Evolutionary conservation across 805 yeast genomes (phyloP).

Genomic region (Grigorovia humatica): DNA sequence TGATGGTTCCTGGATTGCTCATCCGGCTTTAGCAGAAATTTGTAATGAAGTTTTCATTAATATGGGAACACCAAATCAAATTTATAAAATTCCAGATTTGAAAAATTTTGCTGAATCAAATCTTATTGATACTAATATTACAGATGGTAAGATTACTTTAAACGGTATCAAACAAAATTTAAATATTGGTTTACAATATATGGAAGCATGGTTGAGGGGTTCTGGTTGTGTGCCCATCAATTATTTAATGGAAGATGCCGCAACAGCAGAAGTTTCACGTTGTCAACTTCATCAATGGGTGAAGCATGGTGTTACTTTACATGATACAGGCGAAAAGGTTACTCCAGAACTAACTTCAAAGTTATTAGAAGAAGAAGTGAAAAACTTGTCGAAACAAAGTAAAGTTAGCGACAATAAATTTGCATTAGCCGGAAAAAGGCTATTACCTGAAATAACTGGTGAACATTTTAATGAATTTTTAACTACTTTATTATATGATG

Average conservation of each 20-base stretch:
- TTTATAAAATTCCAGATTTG: slow-evolving; percentile 38
- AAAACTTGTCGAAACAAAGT: slow-evolving; percentile 36
- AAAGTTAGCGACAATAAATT: slow-evolving; percentile 50
- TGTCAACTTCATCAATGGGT: slow-evolving; percentile 80
- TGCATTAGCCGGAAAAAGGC: slow-evolving; percentile 56
- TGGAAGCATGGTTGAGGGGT: slow-evolving; percentile 81
- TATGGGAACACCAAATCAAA: slow-evolving; percentile 79
- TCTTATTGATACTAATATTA: slow-evolving; percentile 53
- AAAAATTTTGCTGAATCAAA: slow-evolving; percentile 32
- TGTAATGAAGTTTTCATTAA: slow-evolving; percentile 64
- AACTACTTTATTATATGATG: slow-evolving; percentile 67
- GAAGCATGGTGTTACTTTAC: slow-evolving; percentile 50
- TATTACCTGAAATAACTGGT: slow-evolving; percentile 64
- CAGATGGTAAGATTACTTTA: slow-evolving; percentile 53
- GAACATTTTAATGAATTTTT: slow-evolving; percentile 67
- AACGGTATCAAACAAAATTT: slow-evolving; percentile 63
- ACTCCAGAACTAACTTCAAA: slow-evolving; percentile 49
- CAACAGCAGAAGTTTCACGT: slow-evolving; percentile 81
- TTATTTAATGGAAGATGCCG: slow-evolving; percentile 83
- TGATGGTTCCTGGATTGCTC: slow-evolving; percentile 87
- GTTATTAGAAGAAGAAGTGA: slow-evolving; percentile 53
- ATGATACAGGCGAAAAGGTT: slow-evolving; percentile 47
- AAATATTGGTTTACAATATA: slow-evolving; percentile 66
- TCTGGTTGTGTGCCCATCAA: slow-evolving; percentile 80
- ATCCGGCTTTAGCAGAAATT: slow-evolving; percentile 68